Conservation (phyloP, 1,139 yeast genomes). For the Groenewaldozyma auringiensis region DNA sequence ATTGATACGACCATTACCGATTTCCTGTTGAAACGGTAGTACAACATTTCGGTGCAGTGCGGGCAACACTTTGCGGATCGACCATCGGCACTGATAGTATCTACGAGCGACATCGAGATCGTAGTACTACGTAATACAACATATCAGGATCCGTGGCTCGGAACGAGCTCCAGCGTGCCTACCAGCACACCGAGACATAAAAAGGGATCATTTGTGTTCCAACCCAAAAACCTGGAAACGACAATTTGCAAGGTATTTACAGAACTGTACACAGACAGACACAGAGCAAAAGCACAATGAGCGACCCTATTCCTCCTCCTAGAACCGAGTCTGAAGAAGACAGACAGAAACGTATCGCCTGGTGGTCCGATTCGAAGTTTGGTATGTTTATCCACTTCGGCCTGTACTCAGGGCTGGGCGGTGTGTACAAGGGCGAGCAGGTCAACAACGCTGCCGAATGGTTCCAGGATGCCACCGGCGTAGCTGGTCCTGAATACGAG, state of each 20-base stretch:
- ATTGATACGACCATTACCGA: too few relatives aligned
- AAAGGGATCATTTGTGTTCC: too few relatives aligned
- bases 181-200: neutral
- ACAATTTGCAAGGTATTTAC: too few relatives aligned
- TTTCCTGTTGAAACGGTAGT: too few relatives aligned
- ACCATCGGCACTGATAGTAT: too few relatives aligned
- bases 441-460: constrained; percentile 12
- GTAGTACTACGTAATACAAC: too few relatives aligned
- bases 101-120: neutral
- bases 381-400: constrained; percentile 18
- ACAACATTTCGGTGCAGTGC: too few relatives aligned
- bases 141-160: neutral
- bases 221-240: too few relatives aligned
- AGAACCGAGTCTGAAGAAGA: constrained; percentile 7
- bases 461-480: constrained; percentile 13
- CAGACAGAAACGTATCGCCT: constrained; percentile 11
- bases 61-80: too few relatives aligned
- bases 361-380: constrained; percentile 15
- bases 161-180: neutral
- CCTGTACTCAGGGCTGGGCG: constrained; percentile 14
- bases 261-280: too few relatives aligned
- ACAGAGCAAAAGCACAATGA: too few relatives aligned
- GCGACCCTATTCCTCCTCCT: constrained; percentile 7
- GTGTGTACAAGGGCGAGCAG: constrained; percentile 12
- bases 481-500: constrained; percentile 12